Evolutionary conservation across 2,329 filamentous ascomycete species (phyloP).

Genomic region (Chaetomiaceae sp.): DNA sequence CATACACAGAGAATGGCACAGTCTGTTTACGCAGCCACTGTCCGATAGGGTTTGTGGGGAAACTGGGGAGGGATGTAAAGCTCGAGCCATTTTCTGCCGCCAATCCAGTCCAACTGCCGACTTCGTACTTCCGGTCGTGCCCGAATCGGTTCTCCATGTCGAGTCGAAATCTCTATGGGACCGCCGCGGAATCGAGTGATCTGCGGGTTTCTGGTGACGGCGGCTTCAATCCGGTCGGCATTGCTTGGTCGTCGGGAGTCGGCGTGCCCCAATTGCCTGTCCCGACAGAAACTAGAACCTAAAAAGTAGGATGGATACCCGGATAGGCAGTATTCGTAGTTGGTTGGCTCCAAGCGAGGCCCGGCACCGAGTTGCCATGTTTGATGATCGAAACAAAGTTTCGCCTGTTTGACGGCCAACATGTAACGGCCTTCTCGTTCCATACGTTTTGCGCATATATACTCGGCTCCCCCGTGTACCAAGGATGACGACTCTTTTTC

Average conservation of each 20-base stretch:
- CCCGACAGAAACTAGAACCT: background rate
- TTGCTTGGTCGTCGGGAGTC: too few relatives aligned
- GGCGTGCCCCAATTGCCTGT: too few relatives aligned
- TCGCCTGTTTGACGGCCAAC: background rate
- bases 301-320: background rate
- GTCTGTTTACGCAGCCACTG: background rate
- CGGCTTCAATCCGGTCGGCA: too few relatives aligned
- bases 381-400: constrained; percentile 24
- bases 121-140: background rate
- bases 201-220: background rate
- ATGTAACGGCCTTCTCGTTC: too few relatives aligned
- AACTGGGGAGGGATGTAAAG: background rate
- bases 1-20: background rate
- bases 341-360: too few relatives aligned
- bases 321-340: too few relatives aligned
- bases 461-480: too few relatives aligned
- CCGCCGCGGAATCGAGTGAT: background rate
- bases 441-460: too few relatives aligned
- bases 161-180: too few relatives aligned
- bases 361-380: constrained; percentile 6
- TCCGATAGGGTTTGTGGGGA: constrained; percentile 1
- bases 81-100: background rate
- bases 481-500: too few relatives aligned
- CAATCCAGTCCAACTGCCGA: background rate
- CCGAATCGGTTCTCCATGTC: too few relatives aligned